Evolutionary conservation across 2,329 filamentous ascomycete species (phyloP), one percentile per base, ranked within the genome.

Genomic region (Alternaria burnsii): DNA sequence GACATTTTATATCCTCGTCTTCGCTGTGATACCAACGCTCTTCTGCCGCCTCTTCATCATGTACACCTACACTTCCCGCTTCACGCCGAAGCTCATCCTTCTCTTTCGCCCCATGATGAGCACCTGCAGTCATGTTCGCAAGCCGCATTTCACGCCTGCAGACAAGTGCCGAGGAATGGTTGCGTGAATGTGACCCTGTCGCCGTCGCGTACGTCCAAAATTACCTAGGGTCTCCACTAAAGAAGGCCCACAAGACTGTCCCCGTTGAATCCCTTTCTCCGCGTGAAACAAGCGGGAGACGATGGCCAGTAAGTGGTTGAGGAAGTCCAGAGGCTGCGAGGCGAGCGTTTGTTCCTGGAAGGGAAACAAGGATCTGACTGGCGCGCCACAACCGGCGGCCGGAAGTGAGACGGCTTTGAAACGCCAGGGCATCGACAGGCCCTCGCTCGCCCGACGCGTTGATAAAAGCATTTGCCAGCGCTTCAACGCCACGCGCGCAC

Each of bases 221-320:
- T 69, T 70, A 63, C 62, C 55, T 59, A 65, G 69, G 71, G 51
- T 53, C 40, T 59, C 46, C 53, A 54, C 59, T 62, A 68, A 68
- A 64, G 73, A 72, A 64, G 74, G 72, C 63, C 53, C 47, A 53
- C 63, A 58, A 62, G 34, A 67, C 63, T 61, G 66, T 65, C 70
- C 58, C 64, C 59, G 59, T 52, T 63, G 66, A 62, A 52, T 51
- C 52, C 59, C 58, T 30, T 56, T 68, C 55, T 55, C 67, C 67
- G 74, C 58, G 66, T 76, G 74, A 77, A 77, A 77, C 74, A 74
- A 55, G 67, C 69, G 62, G 66, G 60, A 58, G 62, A 55, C 60
- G 64, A 66, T 61, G 67, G 59, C 72, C 72, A 75, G 71, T 74
- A 44, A 63, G 58, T 67, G 68, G 58, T 46, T 55, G 69, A 64